phyloP scores from a whole-genome alignment of 176 grass and related monocot genomes.

The Eragrostis curvula region DNA sequence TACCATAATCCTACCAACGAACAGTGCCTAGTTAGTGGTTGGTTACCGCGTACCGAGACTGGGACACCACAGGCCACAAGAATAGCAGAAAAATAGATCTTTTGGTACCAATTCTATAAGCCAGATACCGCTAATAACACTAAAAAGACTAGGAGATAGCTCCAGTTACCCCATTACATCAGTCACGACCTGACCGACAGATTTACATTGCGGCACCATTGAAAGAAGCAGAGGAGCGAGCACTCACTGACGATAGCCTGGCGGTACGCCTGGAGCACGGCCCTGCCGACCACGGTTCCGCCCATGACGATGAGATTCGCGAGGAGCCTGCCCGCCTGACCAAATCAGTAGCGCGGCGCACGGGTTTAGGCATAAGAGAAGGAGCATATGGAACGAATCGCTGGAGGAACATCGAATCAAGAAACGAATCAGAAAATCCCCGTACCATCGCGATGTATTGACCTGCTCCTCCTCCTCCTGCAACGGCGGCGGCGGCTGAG shows the following conservation, averaged over 20 bases:
- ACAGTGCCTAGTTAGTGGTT: too few species aligned
- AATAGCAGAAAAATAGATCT: too few species aligned
- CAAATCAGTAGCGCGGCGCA: neutral
- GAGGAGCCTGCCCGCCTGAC: slow-evolving; percentile 70
- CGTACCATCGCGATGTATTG: slow-evolving; percentile 36
- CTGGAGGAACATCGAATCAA: neutral
- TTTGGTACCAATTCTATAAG: too few species aligned
- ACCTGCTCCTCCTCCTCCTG: neutral
- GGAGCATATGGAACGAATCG: neutral
- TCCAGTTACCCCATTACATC: too few species aligned
- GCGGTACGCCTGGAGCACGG: slow-evolving; percentile 77
- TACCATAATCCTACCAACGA: neutral
- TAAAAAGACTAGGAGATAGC: neutral
- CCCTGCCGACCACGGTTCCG: slow-evolving; percentile 68
- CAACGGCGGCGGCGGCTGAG: neutral
- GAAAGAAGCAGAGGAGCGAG: neutral
- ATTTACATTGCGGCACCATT: neutral
- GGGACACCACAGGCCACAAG: neutral
- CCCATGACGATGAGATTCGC: slow-evolving; percentile 76
- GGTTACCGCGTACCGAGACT: too few species aligned
- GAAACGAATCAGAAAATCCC: neutral
- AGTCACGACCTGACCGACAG: neutral
- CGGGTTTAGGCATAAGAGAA: neutral
- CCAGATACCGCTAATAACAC: too few species aligned
- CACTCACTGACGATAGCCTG: slow-evolving; percentile 86